Conservation (phyloP, 225 moss, liverwort and hornwort species). For the Bryum argenteum region DNA sequence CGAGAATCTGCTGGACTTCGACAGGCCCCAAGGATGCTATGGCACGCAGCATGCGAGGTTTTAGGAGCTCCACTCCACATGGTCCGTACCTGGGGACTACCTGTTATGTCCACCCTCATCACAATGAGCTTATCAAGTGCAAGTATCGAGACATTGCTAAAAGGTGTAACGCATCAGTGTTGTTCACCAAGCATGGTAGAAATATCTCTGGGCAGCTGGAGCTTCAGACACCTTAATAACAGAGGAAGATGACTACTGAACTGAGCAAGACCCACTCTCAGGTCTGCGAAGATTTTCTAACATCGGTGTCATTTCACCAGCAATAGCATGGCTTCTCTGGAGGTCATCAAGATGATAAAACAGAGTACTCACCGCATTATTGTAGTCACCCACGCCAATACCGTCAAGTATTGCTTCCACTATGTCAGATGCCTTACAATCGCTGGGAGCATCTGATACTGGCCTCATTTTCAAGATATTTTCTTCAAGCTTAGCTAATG, state of each 20-base stretch:
- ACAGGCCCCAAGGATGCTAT: constrained; percentile 81
- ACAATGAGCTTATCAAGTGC: background rate
- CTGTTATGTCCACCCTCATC: constrained; percentile 37
- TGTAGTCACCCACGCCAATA: constrained; percentile 87
- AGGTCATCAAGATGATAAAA: constrained; percentile 2
- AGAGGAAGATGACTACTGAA: background rate
- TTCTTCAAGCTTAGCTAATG: constrained; percentile 71
- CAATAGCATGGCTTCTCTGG: background rate
- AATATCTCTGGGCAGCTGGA: background rate
- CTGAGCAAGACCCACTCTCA: constrained; percentile 10
- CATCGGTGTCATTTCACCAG: constrained; percentile 1
- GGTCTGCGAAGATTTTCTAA: background rate
- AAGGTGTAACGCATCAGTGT: background rate
- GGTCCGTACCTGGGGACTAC: constrained; percentile 83
- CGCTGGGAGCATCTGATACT: constrained; percentile 69
- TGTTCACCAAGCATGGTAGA: background rate
- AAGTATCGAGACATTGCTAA: constrained; percentile 10
- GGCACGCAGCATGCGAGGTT: constrained; percentile 92
- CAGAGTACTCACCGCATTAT: constrained; percentile 58
- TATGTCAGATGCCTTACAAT: constrained; percentile 77
- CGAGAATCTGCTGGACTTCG: constrained; percentile 77
- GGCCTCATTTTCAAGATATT: constrained; percentile 87
- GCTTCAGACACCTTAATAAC: background rate
- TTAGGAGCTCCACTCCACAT: constrained; percentile 89
- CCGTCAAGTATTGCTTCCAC: constrained; percentile 79